Percentiles rank a stretch among this genome's conserved stretches.
Evolutionary conservation across 106 monocot genomes (phyloP).

Genomic region (Agapanthus africanus): DNA sequence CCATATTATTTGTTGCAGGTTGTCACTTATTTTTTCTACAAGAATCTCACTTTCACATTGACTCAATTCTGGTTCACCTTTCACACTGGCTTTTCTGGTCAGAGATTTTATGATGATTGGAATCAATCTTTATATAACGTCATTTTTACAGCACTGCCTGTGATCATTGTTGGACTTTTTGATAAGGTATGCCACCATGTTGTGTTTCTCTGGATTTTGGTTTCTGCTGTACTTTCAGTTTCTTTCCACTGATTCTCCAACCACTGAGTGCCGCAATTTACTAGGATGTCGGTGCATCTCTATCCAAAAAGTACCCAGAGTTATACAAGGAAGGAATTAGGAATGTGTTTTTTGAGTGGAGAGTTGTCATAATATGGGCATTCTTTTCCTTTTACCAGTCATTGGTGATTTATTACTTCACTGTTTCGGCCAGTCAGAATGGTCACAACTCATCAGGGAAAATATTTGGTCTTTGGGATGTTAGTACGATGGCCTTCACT

Average conservation of each 20-base stretch:
- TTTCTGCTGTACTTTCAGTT: no score
- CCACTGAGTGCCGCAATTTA: no score
- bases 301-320: slow-evolving; percentile 81
- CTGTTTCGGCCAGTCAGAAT: slow-evolving; percentile 45
- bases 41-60: slow-evolving; percentile 94
- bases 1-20: slow-evolving; percentile 61
- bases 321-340: slow-evolving; percentile 87
- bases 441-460: slow-evolving; percentile 80
- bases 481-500: slow-evolving; percentile 97
- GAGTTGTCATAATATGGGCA: slow-evolving; percentile 85
- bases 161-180: slow-evolving; percentile 91
- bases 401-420: slow-evolving; percentile 77
- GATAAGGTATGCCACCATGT: slow-evolving; percentile 89
- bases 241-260: no score
- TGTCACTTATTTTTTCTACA: slow-evolving; percentile 92
- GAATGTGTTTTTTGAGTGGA: slow-evolving; percentile 92
- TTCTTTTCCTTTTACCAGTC: slow-evolving; percentile 94
- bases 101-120: slow-evolving; percentile 99
- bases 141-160: slow-evolving; percentile 92
- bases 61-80: slow-evolving; percentile 99
- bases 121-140: slow-evolving; percentile 97
- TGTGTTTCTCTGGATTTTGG: no score
- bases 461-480: slow-evolving; percentile 91
- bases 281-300: slow-evolving; percentile 88
- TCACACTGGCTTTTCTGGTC: slow-evolving; percentile 96